Evolutionary conservation across 768 basidiomycete species (phyloP).

Genomic region (Paxillus ammoniavirescens): DNA sequence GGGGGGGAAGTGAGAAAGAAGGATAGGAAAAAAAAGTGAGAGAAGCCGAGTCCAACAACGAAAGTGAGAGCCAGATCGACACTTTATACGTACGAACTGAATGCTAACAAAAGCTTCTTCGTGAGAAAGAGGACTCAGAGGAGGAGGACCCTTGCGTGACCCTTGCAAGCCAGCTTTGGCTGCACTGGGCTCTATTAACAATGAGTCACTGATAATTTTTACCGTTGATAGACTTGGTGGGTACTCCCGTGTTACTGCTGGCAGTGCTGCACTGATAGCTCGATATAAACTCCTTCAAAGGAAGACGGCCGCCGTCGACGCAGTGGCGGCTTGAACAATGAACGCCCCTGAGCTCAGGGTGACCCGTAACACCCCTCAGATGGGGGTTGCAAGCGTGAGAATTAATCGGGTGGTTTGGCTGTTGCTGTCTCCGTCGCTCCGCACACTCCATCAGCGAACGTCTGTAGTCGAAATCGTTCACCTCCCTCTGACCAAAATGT

Average conservation of each 20-base stretch:
- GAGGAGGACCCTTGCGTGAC: background rate
- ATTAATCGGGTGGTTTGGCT: background rate
- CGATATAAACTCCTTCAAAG: too few species aligned
- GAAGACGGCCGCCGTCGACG: too few species aligned
- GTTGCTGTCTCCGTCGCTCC: background rate
- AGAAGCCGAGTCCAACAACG: constrained; percentile 1
- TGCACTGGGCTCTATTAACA: background rate
- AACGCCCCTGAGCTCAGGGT: background rate
- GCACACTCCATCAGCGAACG: background rate
- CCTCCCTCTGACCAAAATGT: constrained; percentile 39
- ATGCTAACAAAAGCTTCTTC: constrained; percentile 14
- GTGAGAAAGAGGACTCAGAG: constrained; percentile 24
- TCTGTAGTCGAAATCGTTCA: background rate
- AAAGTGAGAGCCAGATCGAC: constrained; percentile 2
- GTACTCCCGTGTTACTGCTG: background rate
- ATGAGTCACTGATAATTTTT: background rate
- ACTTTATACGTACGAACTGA: constrained; percentile 28
- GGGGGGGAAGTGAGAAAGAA: background rate
- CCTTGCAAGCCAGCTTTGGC: background rate
- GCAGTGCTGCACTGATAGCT: background rate
- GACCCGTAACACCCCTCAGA: background rate
- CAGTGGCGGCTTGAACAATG: background rate
- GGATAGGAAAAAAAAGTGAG: background rate
- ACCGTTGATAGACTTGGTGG: background rate
- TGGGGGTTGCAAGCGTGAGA: background rate